Evolutionary conservation across 176 grass and related monocot species (phyloP).

Genomic region (Lolium rigidum): DNA sequence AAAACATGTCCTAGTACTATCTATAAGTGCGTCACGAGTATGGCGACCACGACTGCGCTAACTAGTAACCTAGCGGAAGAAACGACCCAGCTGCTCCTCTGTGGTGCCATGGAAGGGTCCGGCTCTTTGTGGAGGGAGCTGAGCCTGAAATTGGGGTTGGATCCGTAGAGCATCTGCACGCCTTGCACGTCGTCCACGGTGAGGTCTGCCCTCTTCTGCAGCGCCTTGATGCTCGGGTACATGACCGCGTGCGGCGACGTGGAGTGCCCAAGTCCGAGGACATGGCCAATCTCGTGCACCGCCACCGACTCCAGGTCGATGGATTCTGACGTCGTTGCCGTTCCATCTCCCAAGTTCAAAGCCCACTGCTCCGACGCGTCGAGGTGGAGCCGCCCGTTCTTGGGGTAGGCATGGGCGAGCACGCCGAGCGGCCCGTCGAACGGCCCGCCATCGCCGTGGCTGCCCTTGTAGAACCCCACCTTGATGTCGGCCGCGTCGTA

Average conservation of each 20-base stretch:
- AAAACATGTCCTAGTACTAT: slow-evolving; percentile 25
- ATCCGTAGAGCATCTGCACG: slow-evolving; percentile 81
- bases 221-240: slow-evolving; percentile 81
- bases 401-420: slow-evolving; percentile 84
- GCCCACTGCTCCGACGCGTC: slow-evolving; percentile 85
- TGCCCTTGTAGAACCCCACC: slow-evolving; percentile 76
- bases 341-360: slow-evolving; percentile 50
- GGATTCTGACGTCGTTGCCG: background rate
- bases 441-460: slow-evolving; percentile 86
- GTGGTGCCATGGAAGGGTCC: slow-evolving; percentile 46
- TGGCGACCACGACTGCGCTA: slow-evolving; percentile 23
- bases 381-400: slow-evolving; percentile 81
- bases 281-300: slow-evolving; percentile 95
- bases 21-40: slow-evolving; percentile 44
- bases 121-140: slow-evolving; percentile 66
- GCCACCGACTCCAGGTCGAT: slow-evolving; percentile 88
- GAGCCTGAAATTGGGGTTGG: slow-evolving; percentile 72
- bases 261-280: slow-evolving; percentile 86
- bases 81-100: slow-evolving; percentile 27
- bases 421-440: slow-evolving; percentile 89
- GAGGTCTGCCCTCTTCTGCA: slow-evolving; percentile 71
- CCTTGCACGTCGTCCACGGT: slow-evolving; percentile 78
- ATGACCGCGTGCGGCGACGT: slow-evolving; percentile 70
- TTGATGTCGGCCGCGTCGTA: slow-evolving; percentile 70
- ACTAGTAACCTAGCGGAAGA: background rate